These are phyloP conservation scores for Desmodesmus armatus DNA, from an alignment of 139 green algal genomes.

Conservation along the genomic window DNA sequence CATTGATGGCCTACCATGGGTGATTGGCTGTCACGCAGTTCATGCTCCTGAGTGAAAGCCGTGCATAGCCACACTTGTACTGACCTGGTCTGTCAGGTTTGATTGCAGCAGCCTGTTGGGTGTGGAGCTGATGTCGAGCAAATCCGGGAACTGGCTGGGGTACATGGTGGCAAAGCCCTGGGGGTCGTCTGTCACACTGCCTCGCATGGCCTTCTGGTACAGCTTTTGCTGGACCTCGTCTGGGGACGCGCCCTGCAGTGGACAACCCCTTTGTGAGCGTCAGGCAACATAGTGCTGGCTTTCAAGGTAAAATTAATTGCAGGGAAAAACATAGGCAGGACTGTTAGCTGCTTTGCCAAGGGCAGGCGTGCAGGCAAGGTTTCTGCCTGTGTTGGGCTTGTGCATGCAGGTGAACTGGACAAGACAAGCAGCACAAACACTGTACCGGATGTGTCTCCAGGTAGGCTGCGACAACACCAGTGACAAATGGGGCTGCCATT, in stretches of 20 bases:
- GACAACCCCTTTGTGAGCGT: too few relatives aligned
- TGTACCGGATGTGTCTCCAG: slow-evolving; percentile 60
- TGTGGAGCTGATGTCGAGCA: slow-evolving; percentile 63
- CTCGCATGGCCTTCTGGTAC: slow-evolving; percentile 35
- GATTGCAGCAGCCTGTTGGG: slow-evolving; percentile 63
- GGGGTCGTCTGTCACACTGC: slow-evolving; percentile 49
- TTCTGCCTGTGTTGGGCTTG: background rate
- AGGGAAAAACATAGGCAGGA: background rate
- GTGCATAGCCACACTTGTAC: background rate
- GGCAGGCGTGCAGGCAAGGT: background rate
- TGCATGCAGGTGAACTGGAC: too few relatives aligned
- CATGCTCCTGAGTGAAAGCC: background rate
- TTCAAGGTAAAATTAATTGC: too few relatives aligned
- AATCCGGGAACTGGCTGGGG: background rate
- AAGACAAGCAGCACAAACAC: too few relatives aligned
- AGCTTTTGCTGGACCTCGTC: slow-evolving; percentile 60
- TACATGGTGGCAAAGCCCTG: slow-evolving; percentile 58
- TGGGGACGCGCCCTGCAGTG: slow-evolving; percentile 56
- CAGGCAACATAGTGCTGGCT: too few relatives aligned
- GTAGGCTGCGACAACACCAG: slow-evolving; percentile 75
- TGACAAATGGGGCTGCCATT: slow-evolving; percentile 70
- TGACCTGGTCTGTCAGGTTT: slow-evolving; percentile 44
- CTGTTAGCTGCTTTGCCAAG: background rate
- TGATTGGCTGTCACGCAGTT: background rate
- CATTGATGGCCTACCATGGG: too few relatives aligned